A percentile compares a stretch with the other conserved stretches of the same genome.
Evolutionary conservation across 2,329 filamentous ascomycete genomes (phyloP).

Genomic region (Pyrenophora graminea): DNA sequence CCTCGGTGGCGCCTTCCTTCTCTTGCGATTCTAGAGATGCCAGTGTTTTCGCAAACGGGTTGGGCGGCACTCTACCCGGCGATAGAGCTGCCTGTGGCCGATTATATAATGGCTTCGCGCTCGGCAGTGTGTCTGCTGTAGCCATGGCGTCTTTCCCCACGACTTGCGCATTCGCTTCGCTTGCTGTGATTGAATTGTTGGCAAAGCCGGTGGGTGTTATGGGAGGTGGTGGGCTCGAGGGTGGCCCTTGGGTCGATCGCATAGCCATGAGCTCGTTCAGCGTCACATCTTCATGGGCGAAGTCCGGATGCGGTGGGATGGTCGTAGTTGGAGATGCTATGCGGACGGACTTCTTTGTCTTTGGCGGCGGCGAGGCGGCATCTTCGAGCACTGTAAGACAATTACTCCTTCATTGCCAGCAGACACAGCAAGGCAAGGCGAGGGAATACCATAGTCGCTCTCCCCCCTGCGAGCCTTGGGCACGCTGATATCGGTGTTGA

Average conservation of each 20-base stretch:
- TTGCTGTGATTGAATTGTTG: constrained; percentile 19
- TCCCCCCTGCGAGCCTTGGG: constrained; percentile 24
- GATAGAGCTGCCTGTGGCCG: constrained; percentile 17
- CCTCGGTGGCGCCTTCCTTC: constrained; percentile 25
- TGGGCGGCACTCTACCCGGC: constrained; percentile 33
- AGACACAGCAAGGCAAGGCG: constrained; percentile 25
- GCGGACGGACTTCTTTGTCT: constrained; percentile 66
- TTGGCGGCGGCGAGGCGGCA: constrained; percentile 26
- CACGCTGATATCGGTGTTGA: constrained; percentile 29
- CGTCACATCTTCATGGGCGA: constrained; percentile 27
- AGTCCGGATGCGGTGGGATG: constrained; percentile 41
- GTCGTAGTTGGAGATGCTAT: constrained; percentile 49
- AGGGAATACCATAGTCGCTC: constrained; percentile 40
- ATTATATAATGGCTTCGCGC: constrained; percentile 24
- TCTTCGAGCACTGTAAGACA: constrained; percentile 37
- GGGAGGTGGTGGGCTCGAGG: constrained; percentile 25
- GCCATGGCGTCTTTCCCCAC: constrained; percentile 30
- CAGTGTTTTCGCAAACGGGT: constrained; percentile 47
- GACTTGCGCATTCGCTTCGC: constrained; percentile 19
- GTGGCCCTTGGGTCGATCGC: constrained; percentile 14
- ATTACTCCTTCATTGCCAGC: constrained; percentile 40
- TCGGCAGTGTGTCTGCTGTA: constrained; percentile 28
- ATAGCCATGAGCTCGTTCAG: constrained; percentile 23
- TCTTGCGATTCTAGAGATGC: constrained; percentile 42
- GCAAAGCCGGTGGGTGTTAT: constrained; percentile 24